Base-by-base conservation (phyloP, 108 stramenopile species). In the Chaetoceros tenuissimus region DNA sequence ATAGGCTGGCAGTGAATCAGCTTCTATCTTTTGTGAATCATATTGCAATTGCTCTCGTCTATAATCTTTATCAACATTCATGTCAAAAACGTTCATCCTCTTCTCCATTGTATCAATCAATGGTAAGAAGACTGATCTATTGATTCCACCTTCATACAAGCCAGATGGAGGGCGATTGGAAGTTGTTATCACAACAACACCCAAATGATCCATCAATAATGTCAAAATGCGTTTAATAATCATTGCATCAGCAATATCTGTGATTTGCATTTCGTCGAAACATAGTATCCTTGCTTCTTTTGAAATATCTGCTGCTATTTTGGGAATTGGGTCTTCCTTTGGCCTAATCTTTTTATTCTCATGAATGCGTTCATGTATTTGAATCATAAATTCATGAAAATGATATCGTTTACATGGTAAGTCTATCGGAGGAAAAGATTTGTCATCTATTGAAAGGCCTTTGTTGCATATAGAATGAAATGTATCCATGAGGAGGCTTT, bases 191-290 rank as follows among this genome's bases (percentile, higher is more conserved):
- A 79, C 45, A 10, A 74, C 58, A 21, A 74, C 47, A 22, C 73
- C 73, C 13, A 45, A 7, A 28, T 65, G 40, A n/a, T n/a, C n/a
- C 3, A 67, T 48, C 17, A 71, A 27, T 17, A 43, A 5, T 51
- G 46, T 48, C 1, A 77, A 69, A n/a, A 80, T 24, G 1, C 64
- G 31, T 21, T 46, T 51, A 2, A 76, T 5, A 18, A 80, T 74
- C 68, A 80, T 71, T 0, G 79, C 79, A 61, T 80, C 79, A 0
- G 75, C 79, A 59, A 80, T 69, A 51, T 79, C 74, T 3, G 78
- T 75, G 24, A 79, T 57, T 62, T 73, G 72, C 50, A 77, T 65
- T 59, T 77, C 76, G 55, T 77, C 76, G 28, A 77, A 73, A 45
- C 61, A 63, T 13, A 77, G 27, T 0, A 77, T 2, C n/a, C n/a